Base-by-base conservation (phyloP, 108 stramenopile species). In the Chaetoceros tenuissimus region DNA sequence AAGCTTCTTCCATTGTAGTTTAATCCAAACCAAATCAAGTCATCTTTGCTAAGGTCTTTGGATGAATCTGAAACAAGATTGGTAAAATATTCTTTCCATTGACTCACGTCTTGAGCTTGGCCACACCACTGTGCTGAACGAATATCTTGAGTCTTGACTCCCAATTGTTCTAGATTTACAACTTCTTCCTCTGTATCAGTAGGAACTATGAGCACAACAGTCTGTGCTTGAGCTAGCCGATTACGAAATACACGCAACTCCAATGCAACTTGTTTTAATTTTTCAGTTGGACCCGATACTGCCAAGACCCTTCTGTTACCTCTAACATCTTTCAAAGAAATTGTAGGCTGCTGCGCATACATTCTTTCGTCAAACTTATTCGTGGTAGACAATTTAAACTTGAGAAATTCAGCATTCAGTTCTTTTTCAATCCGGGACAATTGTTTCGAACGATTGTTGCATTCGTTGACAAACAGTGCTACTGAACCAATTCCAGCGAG, bases 1-100 rank as follows among this genome's bases (percentile, higher is more conserved):
- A 85, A 81, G 1, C 82, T 81, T 58, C 82, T 45, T 27, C 87
- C 87, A 24, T 69, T 77, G 29, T 76, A 74, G 48, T 75, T 84
- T 40, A 89, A 73, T 24, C 81, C 87, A 67, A 89, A 89, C 87
- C 87, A 89, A 24, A 71, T 73, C 53, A 89, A 71, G 0, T 76
- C 46, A 21, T 60, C 17, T 2, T 28, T 51, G 3, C 27, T 25
- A 28, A 10, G 29, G 26, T 20, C 56, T 8, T 13, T 54, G 3
- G 26, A 19, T 28, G 50, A 52, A 1, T 68, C 67, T 24, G 23
- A 40, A 24, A 60, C 29, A 31, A 78, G 48, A 5, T 60, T 68
- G 26, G 68, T 62, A 64, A 89, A 85, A 59, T 89, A 89, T 7
- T 63, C 51, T 17, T 62, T 22, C 84, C 84, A 89, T 34, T 49